Base-by-base conservation (phyloP, 1,284 basidiomycete species). In the Naganishia liquefaciens region DNA sequence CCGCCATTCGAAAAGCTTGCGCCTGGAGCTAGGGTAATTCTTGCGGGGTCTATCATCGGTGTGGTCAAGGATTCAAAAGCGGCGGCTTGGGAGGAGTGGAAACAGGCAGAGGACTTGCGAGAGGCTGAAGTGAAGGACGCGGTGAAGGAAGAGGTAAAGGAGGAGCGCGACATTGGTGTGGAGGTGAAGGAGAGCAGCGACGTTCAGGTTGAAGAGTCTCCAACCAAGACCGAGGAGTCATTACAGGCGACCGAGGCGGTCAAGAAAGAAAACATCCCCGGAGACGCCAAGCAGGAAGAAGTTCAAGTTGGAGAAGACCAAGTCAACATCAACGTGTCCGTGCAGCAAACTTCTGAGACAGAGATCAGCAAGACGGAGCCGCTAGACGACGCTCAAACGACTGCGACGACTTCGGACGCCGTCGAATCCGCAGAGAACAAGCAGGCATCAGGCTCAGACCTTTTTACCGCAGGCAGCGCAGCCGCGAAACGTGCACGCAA, bases 21-120 rank as follows among this genome's bases (percentile, higher is more conserved):
- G 0, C 64, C 72, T 11, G 73, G 69, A 4, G 74, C 74, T 44
- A 58, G 64, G 39, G 55, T 79, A 15, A 73, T 74, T n/a, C 46
- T 74, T 44, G 78, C 81, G 0, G 81, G 81, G 2, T 75, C 77
- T 33, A 75, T 82, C 3, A 74, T 80, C 54, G 79, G 77, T 60
- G 77, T 76, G 73, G 76, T 78, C 71, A 73, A 66, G 70, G 76
- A 77, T 40, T 69, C 70, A 50, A 72, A 64, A 55, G 71, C 76
- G 5, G 76, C 74, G 60, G 66, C 68, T 11, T 78, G 77, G 77
- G 37, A 72, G 40, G 69, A 68, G 25, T 72, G 71, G 66, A 52
- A 54, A 46, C 63, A 43, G 21, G 54, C 49, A 27, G 49, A 50
- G 46, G 65, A 27, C 6, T 57, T 58, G 40, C 44, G 39, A 39